Evolutionary conservation across 768 basidiomycete species (phyloP).

Genomic region (Lactarius akahatsu): DNA sequence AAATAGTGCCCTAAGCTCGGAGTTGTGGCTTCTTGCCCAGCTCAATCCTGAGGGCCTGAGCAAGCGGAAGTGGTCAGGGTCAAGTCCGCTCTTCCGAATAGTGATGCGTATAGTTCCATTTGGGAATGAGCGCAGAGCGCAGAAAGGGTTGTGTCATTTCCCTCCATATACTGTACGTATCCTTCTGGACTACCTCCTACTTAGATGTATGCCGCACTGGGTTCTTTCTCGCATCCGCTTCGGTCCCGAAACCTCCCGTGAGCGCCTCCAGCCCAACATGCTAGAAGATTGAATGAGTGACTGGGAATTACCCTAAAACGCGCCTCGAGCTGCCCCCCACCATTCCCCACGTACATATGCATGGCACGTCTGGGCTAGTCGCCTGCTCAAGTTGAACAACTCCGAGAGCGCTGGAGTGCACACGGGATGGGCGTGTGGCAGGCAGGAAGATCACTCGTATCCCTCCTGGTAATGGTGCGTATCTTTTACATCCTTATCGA

Average conservation of each 20-base stretch:
- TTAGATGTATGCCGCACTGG: neutral
- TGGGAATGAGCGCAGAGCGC: neutral
- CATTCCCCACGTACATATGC: neutral
- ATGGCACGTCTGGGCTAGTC: neutral
- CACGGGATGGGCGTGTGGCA: neutral
- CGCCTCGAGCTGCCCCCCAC: neutral
- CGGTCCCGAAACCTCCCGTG: neutral
- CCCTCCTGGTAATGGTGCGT: neutral
- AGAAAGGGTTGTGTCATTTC: neutral
- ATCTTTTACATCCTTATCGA: constrained; percentile 19
- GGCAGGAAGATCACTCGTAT: neutral
- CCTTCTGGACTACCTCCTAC: neutral
- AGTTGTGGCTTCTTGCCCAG: constrained; percentile 36
- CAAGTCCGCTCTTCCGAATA: constrained; percentile 31
- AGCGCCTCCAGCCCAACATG: neutral
- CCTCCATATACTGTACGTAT: neutral
- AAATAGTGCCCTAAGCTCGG: constrained; percentile 55
- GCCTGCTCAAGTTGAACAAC: neutral
- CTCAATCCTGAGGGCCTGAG: constrained; percentile 33
- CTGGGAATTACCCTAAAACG: neutral
- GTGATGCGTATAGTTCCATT: constrained; percentile 22
- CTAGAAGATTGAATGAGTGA: neutral
- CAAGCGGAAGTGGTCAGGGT: constrained; percentile 16
- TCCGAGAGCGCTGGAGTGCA: neutral
- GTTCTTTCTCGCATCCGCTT: neutral